Evolutionary conservation across 208 protist genomes (phyloP).

Genomic region (Acanthamoeba culbertsoni): DNA sequence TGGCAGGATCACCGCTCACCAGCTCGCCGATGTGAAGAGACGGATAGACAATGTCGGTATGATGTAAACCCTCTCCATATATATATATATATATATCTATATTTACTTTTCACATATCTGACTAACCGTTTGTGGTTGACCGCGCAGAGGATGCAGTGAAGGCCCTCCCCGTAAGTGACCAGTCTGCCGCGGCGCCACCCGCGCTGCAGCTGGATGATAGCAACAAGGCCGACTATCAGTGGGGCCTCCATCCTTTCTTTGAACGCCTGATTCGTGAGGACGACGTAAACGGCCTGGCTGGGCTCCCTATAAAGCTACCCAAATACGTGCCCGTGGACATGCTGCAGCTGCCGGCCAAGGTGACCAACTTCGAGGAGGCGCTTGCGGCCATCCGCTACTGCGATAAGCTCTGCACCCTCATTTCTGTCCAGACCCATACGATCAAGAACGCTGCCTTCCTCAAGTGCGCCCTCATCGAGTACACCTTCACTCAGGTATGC

Average conservation of each 20-base stretch:
- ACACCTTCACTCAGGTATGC: slow-evolving; percentile 73
- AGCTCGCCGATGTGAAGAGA: slow-evolving; percentile 43
- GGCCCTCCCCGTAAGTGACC: neutral
- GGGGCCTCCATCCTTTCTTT: slow-evolving; percentile 60
- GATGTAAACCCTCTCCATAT: no score
- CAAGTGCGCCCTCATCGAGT: slow-evolving; percentile 73
- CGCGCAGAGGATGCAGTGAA: slow-evolving; percentile 7
- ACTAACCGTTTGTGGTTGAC: neutral
- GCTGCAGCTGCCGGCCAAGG: slow-evolving; percentile 62
- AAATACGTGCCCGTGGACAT: slow-evolving; percentile 74
- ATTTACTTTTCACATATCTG: neutral
- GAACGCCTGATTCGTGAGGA: slow-evolving; percentile 69
- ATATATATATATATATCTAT: neutral
- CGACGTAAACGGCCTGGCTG: slow-evolving; percentile 70
- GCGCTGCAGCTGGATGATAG: slow-evolving; percentile 38
- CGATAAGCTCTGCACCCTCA: slow-evolving; percentile 80
- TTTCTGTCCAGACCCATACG: slow-evolving; percentile 64
- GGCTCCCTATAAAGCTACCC: slow-evolving; percentile 58
- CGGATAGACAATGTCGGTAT: slow-evolving; percentile 32
- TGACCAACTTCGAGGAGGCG: slow-evolving; percentile 70
- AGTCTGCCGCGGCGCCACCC: neutral
- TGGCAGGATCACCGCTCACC: neutral
- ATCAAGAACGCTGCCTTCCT: slow-evolving; percentile 75
- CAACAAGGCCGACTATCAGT: slow-evolving; percentile 44
- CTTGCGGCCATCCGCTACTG: slow-evolving; percentile 74